Evolutionary conservation across 495 filamentous ascomycete species (phyloP).

Genomic region (Penicillium steckii): DNA sequence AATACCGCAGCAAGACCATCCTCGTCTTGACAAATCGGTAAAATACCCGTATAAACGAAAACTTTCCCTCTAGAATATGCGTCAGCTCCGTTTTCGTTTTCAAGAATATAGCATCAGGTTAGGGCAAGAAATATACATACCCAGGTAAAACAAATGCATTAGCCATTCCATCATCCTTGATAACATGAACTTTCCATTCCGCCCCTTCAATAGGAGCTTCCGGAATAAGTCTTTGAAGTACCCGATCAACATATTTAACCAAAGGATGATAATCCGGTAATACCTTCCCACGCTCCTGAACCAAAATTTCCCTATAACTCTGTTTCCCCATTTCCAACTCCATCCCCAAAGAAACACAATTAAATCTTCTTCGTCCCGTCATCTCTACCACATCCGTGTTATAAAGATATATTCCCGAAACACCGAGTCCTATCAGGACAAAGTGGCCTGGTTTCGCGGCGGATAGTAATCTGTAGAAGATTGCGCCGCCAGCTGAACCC

Average conservation of each 20-base stretch:
- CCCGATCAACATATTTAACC: slow-evolving; percentile 57
- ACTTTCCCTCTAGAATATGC: slow-evolving; percentile 66
- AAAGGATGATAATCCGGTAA: slow-evolving; percentile 52
- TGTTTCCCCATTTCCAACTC: slow-evolving; percentile 55
- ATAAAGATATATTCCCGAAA: slow-evolving; percentile 60
- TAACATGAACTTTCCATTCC: slow-evolving; percentile 83
- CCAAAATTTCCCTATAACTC: slow-evolving; percentile 51
- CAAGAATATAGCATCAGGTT: not conserved
- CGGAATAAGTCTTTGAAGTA: slow-evolving; percentile 72
- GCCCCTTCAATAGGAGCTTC: slow-evolving; percentile 59
- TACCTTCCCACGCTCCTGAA: slow-evolving; percentile 45
- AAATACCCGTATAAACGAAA: slow-evolving; percentile 84
- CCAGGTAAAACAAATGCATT: slow-evolving; percentile 94
- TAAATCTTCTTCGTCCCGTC: slow-evolving; percentile 79
- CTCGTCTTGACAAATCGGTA: slow-evolving; percentile 69
- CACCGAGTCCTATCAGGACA: slow-evolving; percentile 29
- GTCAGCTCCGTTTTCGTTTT: not conserved
- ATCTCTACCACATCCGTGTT: slow-evolving; percentile 80
- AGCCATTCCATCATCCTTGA: slow-evolving; percentile 57
- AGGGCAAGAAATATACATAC: slow-evolving; percentile 21
- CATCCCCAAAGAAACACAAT: slow-evolving; percentile 57
- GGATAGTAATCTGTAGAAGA: slow-evolving; percentile 19
- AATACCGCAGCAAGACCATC: slow-evolving; percentile 80
- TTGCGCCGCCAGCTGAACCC: slow-evolving; percentile 10
- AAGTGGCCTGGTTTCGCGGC: slow-evolving; percentile 36